phyloP scores from a whole-genome alignment of 192 early-diverging fungal genomes.

The Backusella morwellensis region DNA sequence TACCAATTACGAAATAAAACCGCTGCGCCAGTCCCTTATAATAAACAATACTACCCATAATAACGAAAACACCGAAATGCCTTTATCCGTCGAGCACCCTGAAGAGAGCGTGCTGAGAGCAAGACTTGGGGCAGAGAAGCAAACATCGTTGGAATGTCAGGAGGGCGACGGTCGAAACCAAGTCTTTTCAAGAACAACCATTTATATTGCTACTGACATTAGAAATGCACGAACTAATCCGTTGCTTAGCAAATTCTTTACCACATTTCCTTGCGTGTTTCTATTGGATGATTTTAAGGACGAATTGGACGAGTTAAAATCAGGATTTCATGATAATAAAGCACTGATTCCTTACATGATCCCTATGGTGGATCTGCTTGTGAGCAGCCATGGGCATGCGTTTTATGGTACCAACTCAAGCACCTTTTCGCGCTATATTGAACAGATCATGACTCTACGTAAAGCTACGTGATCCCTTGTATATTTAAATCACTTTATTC shows the following conservation, averaged over 20 bases:
- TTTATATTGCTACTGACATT: slow-evolving; percentile 55
- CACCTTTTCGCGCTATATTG: slow-evolving; percentile 44
- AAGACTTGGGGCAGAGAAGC: background rate
- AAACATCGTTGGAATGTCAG: background rate
- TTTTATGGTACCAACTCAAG: slow-evolving; percentile 52
- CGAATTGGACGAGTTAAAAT: slow-evolving; percentile 29
- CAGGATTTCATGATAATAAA: slow-evolving; percentile 40
- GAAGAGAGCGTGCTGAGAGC: background rate
- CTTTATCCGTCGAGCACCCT: slow-evolving; percentile 27
- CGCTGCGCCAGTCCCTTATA: background rate
- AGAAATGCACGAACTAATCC: slow-evolving; percentile 41
- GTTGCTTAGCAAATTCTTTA: slow-evolving; percentile 44
- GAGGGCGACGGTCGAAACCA: slow-evolving; percentile 1
- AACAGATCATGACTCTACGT: background rate
- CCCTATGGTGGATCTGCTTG: slow-evolving; percentile 54
- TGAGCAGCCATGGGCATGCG: slow-evolving; percentile 44
- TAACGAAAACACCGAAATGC: background rate
- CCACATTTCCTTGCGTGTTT: slow-evolving; percentile 50
- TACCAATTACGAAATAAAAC: slow-evolving; percentile 37
- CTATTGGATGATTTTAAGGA: slow-evolving; percentile 45
- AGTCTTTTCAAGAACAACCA: slow-evolving; percentile 31
- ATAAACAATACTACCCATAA: background rate
- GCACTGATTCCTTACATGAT: slow-evolving; percentile 44
- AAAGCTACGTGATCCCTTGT: background rate
- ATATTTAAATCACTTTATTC: too few species aligned